Base-by-base conservation (phyloP, 2,329 filamentous ascomycete genomes). In the Graphium sp. region DNA sequence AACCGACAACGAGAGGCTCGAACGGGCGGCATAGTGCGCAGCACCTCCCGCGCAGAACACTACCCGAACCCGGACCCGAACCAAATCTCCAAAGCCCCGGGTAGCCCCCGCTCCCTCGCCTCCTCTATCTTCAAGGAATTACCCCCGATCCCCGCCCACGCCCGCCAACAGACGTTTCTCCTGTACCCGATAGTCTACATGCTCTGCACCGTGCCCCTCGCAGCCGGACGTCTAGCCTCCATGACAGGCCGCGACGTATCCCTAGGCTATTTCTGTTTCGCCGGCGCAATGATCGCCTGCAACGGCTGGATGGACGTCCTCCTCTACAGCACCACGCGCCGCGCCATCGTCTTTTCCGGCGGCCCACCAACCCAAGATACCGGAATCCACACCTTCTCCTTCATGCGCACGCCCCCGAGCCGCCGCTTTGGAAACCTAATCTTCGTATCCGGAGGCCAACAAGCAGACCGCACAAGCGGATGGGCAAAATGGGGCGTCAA, bases 131-230 rank as follows among this genome's bases (percentile, higher is more conserved):
- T 38, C 36, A 47, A 43, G 33, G 40, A 38, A 5, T 34, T 47
- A 14, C 41, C 41, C 6, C 39, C 42, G 1, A 38, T 41, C 26
- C 39, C 40, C 3, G 28, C 34, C 8, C 48, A 43, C 2, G 42
- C 46, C 2, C 52, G 50, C 34, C 58, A 64, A 34, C 59, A 58
- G 5, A 57, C 66, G 7, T 70, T 78, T 35, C 67, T 77, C 18
- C 56, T 76, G 6, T 81, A 81, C 34, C 75, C 75, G 0, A 41
- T 74, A 37, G 72, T 79, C 36, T 80, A 80, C 43, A 59, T 77
- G 6, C 39, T 75, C n/a, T 75, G 74, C 42, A 80, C 74, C 0
- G 56, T 73, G 0, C 75, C 75, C 0, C 55, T 81, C 1, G 72
- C 73, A 5, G 57, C 66, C 0, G 70, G 72, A 10, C 65, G 74